These are phyloP conservation scores for Kwoniella sp. DNA, from an alignment of 768 basidiomycete species.

Conservation along the genomic window DNA sequence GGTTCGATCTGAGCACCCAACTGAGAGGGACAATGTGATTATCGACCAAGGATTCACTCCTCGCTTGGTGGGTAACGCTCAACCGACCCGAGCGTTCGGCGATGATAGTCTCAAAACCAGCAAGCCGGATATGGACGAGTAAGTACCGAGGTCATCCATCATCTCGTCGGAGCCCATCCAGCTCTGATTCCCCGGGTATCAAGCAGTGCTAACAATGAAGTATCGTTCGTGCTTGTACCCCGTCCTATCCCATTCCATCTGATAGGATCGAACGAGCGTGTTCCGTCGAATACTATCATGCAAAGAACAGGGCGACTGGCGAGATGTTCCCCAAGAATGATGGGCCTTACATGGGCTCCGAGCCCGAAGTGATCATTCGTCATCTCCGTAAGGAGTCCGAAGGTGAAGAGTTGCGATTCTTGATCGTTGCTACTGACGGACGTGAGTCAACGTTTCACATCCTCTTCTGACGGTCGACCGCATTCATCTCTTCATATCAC, in stretches of 20 bases:
- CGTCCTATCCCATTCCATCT: no score
- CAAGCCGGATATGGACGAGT: slow-evolving; percentile 1
- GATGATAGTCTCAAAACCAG: slow-evolving; percentile 33
- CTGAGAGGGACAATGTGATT: slow-evolving; percentile 19
- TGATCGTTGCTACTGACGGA: slow-evolving; percentile 38
- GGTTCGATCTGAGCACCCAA: slow-evolving; percentile 27
- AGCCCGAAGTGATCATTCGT: slow-evolving; percentile 29
- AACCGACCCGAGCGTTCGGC: slow-evolving; percentile 33
- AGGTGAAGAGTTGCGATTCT: slow-evolving; percentile 25
- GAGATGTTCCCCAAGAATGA: slow-evolving; percentile 2
- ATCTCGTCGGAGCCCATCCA: no score
- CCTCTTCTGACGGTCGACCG: neutral
- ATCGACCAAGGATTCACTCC: slow-evolving; percentile 27
- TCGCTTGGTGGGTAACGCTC: slow-evolving; percentile 14
- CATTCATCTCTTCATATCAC: neutral
- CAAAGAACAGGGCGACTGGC: neutral
- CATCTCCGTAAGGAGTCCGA: slow-evolving; percentile 24
- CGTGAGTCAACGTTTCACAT: slow-evolving; percentile 21
- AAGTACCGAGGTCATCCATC: no score
- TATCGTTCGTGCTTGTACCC: no score
- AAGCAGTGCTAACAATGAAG: no score
- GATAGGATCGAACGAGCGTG: neutral
- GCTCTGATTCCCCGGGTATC: no score
- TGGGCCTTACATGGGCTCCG: slow-evolving; percentile 28
- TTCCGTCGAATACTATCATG: neutral